Evolutionary conservation across 108 stramenopile genomes (phyloP).

Genomic region (Phaeodactylum tricornutum): DNA sequence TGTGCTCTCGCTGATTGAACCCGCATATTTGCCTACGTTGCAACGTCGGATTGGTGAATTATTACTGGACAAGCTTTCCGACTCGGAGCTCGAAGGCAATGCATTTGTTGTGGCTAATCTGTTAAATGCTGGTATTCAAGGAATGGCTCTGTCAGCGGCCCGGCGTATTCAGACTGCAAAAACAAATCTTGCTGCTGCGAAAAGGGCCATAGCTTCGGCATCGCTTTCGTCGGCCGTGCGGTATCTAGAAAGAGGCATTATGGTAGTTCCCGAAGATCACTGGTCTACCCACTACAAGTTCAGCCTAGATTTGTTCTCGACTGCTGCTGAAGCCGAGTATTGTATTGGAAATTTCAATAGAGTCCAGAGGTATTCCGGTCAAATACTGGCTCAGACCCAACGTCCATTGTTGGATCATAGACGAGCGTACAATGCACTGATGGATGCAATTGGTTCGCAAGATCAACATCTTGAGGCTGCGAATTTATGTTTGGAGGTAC

Average conservation of each 20-base stretch:
- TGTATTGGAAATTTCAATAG: constrained; percentile 22
- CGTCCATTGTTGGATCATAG: not conserved
- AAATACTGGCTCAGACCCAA: not conserved
- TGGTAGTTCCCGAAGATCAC: not conserved
- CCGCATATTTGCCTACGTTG: not conserved
- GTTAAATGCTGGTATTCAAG: not conserved
- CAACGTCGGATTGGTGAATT: constrained; percentile 1
- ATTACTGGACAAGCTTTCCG: not conserved
- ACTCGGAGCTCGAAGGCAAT: not conserved
- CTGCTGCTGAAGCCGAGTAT: constrained; percentile 29
- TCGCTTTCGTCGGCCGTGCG: not conserved
- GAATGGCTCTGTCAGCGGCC: not conserved
- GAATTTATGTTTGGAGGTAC: not conserved
- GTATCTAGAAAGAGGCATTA: not conserved
- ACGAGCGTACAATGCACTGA: constrained; percentile 2
- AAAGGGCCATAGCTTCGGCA: not conserved
- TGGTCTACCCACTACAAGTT: constrained; percentile 16
- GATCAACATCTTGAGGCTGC: not conserved
- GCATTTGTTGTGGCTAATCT: constrained; percentile 4
- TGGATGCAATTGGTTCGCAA: not conserved
- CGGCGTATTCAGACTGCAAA: not conserved
- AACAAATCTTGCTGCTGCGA: not conserved
- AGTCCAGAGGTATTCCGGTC: not conserved
- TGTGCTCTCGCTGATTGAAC: not conserved
- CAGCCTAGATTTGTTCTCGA: constrained; percentile 26